These are phyloP conservation scores for Dalbergia cultrata DNA, from an alignment of 306 rosid genomes.

Conservation along the genomic window DNA sequence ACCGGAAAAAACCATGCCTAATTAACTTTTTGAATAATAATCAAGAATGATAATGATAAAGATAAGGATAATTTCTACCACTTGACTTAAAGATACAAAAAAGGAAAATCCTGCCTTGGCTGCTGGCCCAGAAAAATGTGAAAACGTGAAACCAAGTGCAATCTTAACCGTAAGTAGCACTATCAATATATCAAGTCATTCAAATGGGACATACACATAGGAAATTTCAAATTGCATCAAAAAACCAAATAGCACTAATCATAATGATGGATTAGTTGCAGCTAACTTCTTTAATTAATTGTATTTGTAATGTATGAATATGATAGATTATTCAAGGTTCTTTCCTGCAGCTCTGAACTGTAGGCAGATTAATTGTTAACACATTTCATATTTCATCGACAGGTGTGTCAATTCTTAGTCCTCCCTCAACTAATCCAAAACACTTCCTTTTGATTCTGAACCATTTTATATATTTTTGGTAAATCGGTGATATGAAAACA, in stretches of 20 bases:
- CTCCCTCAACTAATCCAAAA: too few relatives aligned
- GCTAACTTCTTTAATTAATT: constrained; percentile 8
- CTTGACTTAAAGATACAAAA: neutral
- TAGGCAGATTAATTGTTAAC: neutral
- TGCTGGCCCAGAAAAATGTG: neutral
- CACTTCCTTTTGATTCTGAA: neutral
- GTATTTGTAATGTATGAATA: neutral
- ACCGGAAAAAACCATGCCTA: neutral
- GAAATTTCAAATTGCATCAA: neutral
- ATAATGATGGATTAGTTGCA: neutral
- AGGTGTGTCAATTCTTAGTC: too few relatives aligned
- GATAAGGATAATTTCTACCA: neutral
- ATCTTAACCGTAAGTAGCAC: neutral
- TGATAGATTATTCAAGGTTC: neutral
- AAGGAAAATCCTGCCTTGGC: neutral
- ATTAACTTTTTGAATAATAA: constrained; percentile 23
- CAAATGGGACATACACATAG: constrained; percentile 5
- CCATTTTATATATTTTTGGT: neutral
- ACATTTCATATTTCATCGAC: neutral
- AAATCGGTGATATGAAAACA: neutral
- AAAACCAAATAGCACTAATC: constrained; percentile 14
- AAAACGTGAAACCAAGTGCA: constrained; percentile 1
- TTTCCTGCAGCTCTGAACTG: neutral
- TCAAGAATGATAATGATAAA: neutral
- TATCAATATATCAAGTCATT: constrained; percentile 18